Conservation (phyloP, 371 early-diverging fungal genomes). For the Conidiobolus incongruus region DNA sequence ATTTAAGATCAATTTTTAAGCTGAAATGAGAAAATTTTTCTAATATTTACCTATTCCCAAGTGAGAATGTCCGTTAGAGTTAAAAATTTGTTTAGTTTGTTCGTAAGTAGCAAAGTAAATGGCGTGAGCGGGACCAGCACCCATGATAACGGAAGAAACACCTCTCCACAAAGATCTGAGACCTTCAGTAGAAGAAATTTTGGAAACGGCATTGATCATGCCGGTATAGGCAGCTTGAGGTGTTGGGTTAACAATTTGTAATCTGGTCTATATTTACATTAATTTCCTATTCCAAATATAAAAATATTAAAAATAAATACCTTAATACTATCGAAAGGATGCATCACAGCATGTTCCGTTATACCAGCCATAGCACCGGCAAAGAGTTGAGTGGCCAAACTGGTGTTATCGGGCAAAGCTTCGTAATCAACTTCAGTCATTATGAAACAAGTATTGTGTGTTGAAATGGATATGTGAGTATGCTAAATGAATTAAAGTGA, state of each 20-base stretch:
- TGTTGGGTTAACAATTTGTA: conserved; percentile 49
- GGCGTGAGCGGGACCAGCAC: conserved; percentile 92
- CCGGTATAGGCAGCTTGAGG: conserved; percentile 33
- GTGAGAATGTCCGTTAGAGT: conserved; percentile 23
- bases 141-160: conserved; percentile 70
- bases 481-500: too few relatives aligned
- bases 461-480: too few relatives aligned
- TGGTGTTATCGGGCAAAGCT: conserved; percentile 53
- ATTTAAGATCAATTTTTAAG: background rate
- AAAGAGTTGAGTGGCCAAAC: conserved; percentile 50
- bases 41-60: conserved; percentile 31
- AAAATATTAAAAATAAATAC: conserved; percentile 14
- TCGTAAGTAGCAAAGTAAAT: conserved; percentile 91
- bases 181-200: conserved; percentile 47
- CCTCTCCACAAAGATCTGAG: conserved; percentile 70
- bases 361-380: conserved; percentile 94
- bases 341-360: conserved; percentile 87
- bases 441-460: too few relatives aligned
- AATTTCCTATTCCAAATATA: background rate
- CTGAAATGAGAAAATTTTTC: background rate
- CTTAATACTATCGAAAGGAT: conserved; percentile 88
- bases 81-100: conserved; percentile 49
- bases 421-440: conserved; percentile 48
- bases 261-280: conserved; percentile 40
- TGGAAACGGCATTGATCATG: conserved; percentile 28